A percentile compares a stretch with the other conserved stretches of the same genome.
These are phyloP conservation scores for Cladophialophora immunda DNA, from an alignment of 2,329 filamentous ascomycete genomes.

Conservation along the genomic window DNA sequence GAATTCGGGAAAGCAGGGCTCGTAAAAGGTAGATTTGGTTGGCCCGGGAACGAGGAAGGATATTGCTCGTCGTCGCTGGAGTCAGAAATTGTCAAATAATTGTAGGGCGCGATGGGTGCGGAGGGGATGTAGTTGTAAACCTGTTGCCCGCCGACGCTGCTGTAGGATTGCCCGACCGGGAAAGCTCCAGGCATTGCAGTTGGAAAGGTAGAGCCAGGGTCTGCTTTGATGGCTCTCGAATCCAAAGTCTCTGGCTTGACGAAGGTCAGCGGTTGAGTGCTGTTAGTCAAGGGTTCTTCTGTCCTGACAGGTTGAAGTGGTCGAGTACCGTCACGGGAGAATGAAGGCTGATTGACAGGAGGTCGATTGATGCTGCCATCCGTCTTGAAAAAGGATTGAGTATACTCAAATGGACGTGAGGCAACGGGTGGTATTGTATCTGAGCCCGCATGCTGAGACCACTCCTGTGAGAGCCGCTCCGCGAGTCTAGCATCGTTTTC, in stretches of 20 bases:
- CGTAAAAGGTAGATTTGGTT: neutral
- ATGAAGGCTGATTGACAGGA: neutral
- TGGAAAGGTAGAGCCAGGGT: constrained; percentile 11
- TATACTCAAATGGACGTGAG: constrained; percentile 20
- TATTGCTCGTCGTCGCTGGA: neutral
- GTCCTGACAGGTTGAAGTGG: constrained; percentile 4
- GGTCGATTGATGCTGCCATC: constrained; percentile 33
- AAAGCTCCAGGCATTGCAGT: constrained; percentile 36
- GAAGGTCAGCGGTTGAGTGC: neutral
- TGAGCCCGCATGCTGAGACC: constrained; percentile 35
- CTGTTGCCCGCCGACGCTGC: constrained; percentile 31
- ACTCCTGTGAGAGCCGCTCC: constrained; percentile 47
- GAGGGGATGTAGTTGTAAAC: constrained; percentile 30
- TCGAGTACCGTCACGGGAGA: neutral
- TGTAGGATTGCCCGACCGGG: constrained; percentile 19
- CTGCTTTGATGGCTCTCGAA: constrained; percentile 4
- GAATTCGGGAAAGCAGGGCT: constrained; percentile 1
- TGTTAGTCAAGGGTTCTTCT: constrained; percentile 5
- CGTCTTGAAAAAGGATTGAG: constrained; percentile 36
- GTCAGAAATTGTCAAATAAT: neutral
- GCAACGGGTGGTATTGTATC: constrained; percentile 10
- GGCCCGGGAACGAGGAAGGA: neutral
- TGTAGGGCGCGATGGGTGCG: neutral
- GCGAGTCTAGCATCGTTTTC: constrained; percentile 46
- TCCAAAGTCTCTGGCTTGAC: neutral